Base-by-base conservation (phyloP, 2,329 filamentous ascomycete genomes). In the Scedosporium aurantiacum region DNA sequence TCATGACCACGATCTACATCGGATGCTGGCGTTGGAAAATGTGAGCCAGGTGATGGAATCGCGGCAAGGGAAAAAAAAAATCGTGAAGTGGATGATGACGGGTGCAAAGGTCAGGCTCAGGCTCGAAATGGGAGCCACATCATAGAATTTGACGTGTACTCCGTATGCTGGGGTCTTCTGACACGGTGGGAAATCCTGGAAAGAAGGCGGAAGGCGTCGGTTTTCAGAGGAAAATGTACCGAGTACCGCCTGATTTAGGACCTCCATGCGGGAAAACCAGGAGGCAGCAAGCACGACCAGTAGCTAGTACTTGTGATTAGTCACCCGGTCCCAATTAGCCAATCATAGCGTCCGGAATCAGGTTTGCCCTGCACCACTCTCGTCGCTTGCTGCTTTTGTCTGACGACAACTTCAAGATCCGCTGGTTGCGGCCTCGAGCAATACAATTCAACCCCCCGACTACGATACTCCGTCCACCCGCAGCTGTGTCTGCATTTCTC, bases 1-100 rank as follows among this genome's bases (percentile, higher is more conserved):
- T 72, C 79, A 82, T 84, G 76, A 71, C 79, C 76, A 79, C 76
- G 73, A 69, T 70, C 73, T 74, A 77, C 71, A 14, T 8, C 25
- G 54, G 62, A 55, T 40, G 59, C 23, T 60, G 63, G 61, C 59
- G 60, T 58, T 57, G 45, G 18, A 57, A 63, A 58, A 56, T 23
- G 54, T 57, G 60, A 57, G 56, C 45, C 43, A 58, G 57, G 58
- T 54, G 28, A 28, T 52, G 40, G n/a, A 54, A 54, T 58, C 47
- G 43, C 23, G 50, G 43, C 25, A 58, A 57, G 28, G 50, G 57
- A 58, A 63, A 60, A 63, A 61, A 62, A 63, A 60, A 62, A 58
- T 63, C 54, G 56, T 62, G 54, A 60, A 58, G 55, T 61, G 57
- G 57, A 50, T 61, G 59, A 58, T 41, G 58, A 60, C 54, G 27